Evolutionary conservation across 768 basidiomycete species (phyloP), one percentile per base, ranked within the genome.

Genomic region (Hericium coralloides): DNA sequence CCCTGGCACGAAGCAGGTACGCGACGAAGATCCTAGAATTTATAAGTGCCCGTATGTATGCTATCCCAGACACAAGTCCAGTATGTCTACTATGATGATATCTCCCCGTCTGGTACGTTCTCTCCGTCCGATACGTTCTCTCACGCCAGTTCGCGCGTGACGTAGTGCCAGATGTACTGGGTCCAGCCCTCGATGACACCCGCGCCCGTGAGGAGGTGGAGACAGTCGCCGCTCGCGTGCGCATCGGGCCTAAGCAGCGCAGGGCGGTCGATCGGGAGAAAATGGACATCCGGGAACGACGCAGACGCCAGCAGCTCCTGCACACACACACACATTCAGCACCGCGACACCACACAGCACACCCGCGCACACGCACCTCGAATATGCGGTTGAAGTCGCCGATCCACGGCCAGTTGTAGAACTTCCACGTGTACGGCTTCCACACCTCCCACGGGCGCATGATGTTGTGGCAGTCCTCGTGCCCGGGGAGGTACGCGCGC

Each of bases 381-480:
- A 86, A 84, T 14, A 77, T 67, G n/a, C 68, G 64, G 58, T 87
- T 87, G 58, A 79, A 81, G 57, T 76, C 73, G 66, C 71, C 65
- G 50, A 87, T 84, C 69, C 77, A 75, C 0, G 73, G 77, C 85
- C 85, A 87, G 64, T 87, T 87, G 64, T 79, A 87, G 76, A 77
- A 82, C 31, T 74, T 71, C 71, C 73, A 74, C 39, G 60, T 57
- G 56, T 73, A 77, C 2, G 77, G 76, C 58, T 70, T 60, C 18
- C 81, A 72, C 58, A 72, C 70, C 38, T 56, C 65, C 77, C 76
- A 79, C n/a, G 82, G 81, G 58, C 72, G 56, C 20, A 68, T 67
- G 53, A 66, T 60, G n/a, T 73, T 60, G 59, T 82, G 83, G 59
- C 85, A 86, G 55, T 82, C 74, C 57, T 86, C 84, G 60, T 87